These are phyloP conservation scores for Coemansia sp. DNA, from an alignment of 192 early-diverging fungal species.

Conservation along the genomic window DNA sequence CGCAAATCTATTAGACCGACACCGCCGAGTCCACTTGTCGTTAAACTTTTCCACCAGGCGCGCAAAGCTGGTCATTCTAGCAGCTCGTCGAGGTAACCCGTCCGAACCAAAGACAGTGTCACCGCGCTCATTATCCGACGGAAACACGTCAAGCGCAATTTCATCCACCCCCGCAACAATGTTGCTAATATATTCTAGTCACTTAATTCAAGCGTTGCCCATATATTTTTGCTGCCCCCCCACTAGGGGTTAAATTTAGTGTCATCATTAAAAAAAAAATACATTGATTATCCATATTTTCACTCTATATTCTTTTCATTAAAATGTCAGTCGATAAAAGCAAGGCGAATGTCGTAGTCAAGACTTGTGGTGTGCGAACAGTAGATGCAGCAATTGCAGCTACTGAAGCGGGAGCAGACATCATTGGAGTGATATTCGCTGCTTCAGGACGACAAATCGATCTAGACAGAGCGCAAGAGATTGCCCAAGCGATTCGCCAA, in stretches of 20 bases:
- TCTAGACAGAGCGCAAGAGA: conserved; percentile 65
- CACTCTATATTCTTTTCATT: neutral
- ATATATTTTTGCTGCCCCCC: too few species aligned
- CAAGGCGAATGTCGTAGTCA: conserved; percentile 62
- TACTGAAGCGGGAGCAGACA: conserved; percentile 78
- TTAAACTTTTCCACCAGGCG: neutral
- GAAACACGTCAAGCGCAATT: neutral
- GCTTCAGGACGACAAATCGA: conserved; percentile 80
- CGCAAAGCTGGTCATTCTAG: neutral
- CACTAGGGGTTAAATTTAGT: too few species aligned
- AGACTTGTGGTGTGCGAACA: conserved; percentile 92
- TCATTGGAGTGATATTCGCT: conserved; percentile 96
- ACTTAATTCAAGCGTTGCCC: too few species aligned
- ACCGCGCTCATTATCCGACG: neutral
- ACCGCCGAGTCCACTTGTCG: conserved; percentile 11
- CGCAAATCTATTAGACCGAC: conserved; percentile 14
- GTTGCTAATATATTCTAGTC: too few species aligned
- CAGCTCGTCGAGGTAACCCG: neutral
- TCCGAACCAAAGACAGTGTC: neutral
- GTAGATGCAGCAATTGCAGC: conserved; percentile 82
- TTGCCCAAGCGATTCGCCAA: conserved; percentile 70
- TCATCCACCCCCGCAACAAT: neutral
- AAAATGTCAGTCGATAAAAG: conserved; percentile 1
- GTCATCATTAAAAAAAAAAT: too few species aligned
- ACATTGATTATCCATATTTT: neutral